Base-by-base conservation (phyloP, 208 protist genomes). In the Wallacemonas sp. region DNA sequence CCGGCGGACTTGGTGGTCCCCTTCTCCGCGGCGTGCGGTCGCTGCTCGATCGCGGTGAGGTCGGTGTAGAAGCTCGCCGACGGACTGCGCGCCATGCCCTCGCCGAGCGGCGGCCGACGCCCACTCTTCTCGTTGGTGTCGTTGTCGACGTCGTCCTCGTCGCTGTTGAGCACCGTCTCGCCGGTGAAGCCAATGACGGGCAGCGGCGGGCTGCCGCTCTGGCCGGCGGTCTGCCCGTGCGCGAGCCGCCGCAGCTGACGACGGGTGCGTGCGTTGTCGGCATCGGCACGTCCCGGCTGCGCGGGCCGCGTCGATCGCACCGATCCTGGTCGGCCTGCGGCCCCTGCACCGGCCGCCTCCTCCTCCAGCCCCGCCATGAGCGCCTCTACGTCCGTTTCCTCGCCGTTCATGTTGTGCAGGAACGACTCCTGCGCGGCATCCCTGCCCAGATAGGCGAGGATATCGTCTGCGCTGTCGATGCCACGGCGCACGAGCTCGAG, bases 311-410 rank as follows among this genome's bases (percentile, higher is more conserved):
- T 4, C 4, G 44, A 5, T 7, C 11, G 20, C 11, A 18, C 11
- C 44, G 44, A 18, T 23, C 44, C 44, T 18, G 38, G 10, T 14
- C 38, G 38, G 44, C 16, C 22, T 55, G 48, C 10, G 26, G 29
- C 22, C 5, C 31, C 52, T n/a, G 52, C 26, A 4, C 32, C 29
- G 3, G 29, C 7, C 16, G 29, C 31, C 14, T n/a, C 31, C 29
- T 59, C 52, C 31, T 59, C 52, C 25, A 59, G 10, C 4, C 52
- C 52, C n/a, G 32, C 52, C 52, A 59, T 59, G 31, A 59, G 32
- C 10, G 52, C 52, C 52, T 59, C 52, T 3, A 59, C 32, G 31
- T 59, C 52, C 14, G 32, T 59, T 23, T 59, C 52, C 32, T 59
- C 52, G 32, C 52, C 52, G 32, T 59, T 3, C 16, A 59, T 2